A percentile compares a stretch with the other conserved stretches of the same genome.
These are phyloP conservation scores for Trichophyton benhamiae DNA, from an alignment of 2,329 filamentous ascomycete genomes.

Conservation along the genomic window DNA sequence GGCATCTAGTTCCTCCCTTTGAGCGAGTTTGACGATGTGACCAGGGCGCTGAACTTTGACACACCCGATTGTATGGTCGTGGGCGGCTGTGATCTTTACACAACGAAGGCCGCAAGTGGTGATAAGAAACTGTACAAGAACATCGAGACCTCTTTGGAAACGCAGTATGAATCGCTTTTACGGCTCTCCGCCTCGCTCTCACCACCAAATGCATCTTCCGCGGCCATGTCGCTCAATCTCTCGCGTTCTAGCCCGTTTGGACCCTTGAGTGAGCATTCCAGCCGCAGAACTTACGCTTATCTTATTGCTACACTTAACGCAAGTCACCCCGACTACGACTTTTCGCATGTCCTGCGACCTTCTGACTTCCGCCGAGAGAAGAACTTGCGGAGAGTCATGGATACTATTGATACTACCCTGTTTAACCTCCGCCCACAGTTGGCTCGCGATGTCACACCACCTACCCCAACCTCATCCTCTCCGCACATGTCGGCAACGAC, in stretches of 20 bases:
- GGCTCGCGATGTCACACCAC: constrained; percentile 29
- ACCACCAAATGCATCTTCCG: constrained; percentile 61
- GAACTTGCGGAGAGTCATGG: constrained; percentile 68
- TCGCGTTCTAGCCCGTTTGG: constrained; percentile 86
- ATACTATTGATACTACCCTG: constrained; percentile 73
- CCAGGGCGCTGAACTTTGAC: constrained; percentile 87
- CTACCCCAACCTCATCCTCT: constrained; percentile 32
- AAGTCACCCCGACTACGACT: constrained; percentile 92
- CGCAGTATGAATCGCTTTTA: constrained; percentile 77
- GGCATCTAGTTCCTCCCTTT: constrained; percentile 69
- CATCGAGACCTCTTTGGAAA: constrained; percentile 83
- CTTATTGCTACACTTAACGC: constrained; percentile 93
- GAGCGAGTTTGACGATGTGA: constrained; percentile 81
- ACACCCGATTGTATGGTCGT: constrained; percentile 85
- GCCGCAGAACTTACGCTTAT: constrained; percentile 86
- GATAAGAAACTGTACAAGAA: constrained; percentile 97
- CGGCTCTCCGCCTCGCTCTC: constrained; percentile 79
- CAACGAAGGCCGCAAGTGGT: constrained; percentile 84
- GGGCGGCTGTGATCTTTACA: constrained; percentile 92
- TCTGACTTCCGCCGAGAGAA: constrained; percentile 81
- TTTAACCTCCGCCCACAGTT: constrained; percentile 66
- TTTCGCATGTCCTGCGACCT: constrained; percentile 80
- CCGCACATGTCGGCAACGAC: constrained; percentile 40
- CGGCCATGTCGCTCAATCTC: constrained; percentile 56
- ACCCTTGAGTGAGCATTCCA: constrained; percentile 72